A percentile compares a stretch with the other conserved stretches of the same genome.
These are phyloP conservation scores for Thelephora aurantiotincta DNA, from an alignment of 768 basidiomycete species.

Conservation along the genomic window DNA sequence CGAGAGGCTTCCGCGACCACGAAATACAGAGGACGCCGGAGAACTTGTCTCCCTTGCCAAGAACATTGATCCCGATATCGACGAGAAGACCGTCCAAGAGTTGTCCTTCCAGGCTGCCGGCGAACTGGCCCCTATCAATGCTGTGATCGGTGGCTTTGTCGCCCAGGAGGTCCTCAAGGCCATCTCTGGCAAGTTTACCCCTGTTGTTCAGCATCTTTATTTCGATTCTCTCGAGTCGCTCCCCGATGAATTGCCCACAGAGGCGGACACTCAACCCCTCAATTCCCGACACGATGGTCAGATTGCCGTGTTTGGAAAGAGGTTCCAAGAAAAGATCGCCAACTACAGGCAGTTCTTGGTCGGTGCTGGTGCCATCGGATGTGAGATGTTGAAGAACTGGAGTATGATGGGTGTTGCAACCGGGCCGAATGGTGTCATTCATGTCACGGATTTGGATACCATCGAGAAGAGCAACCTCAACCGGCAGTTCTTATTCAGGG, in stretches of 20 bases:
- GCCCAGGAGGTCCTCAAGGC: conserved; percentile 98
- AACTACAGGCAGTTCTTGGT: conserved; percentile 92
- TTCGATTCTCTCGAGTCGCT: conserved; percentile 96
- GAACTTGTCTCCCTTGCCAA: conserved; percentile 64
- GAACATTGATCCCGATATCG: conserved; percentile 56
- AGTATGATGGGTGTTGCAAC: conserved; percentile 93
- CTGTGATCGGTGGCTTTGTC: conserved; percentile 93
- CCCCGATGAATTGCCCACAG: conserved; percentile 59
- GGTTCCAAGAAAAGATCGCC: conserved; percentile 84
- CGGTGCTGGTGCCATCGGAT: conserved; percentile 97
- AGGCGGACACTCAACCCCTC: conserved; percentile 69
- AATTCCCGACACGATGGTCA: conserved; percentile 87
- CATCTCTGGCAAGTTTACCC: conserved; percentile 95
- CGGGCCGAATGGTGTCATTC: conserved; percentile 64
- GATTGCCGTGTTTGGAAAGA: conserved; percentile 88
- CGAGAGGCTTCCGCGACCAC: conserved; percentile 63
- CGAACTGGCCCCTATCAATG: conserved; percentile 78
- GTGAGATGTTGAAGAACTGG: conserved; percentile 99
- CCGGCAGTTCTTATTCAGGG: conserved; percentile 92
- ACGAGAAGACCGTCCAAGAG: conserved; percentile 75
- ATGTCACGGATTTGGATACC: conserved; percentile 95
- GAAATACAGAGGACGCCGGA: conserved; percentile 70
- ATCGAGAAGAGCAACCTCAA: conserved; percentile 99
- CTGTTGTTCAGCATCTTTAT: conserved; percentile 89
- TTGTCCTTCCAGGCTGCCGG: conserved; percentile 86